Evolutionary conservation across 2,329 filamentous ascomycete species (phyloP), one percentile per base, ranked within the genome.

Genomic region (Aspergillus sp.): DNA sequence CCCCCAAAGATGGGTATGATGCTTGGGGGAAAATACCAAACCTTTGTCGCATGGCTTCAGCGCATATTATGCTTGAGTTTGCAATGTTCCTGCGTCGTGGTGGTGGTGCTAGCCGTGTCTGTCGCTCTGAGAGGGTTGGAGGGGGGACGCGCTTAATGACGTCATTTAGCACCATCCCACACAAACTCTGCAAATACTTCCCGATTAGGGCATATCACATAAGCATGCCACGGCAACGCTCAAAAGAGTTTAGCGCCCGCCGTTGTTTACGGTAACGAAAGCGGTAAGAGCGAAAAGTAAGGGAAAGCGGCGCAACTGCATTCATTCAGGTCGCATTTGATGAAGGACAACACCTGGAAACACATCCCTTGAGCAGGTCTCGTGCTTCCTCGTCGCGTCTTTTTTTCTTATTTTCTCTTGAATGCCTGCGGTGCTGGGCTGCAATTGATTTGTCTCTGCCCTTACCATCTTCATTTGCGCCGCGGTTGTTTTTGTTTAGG

Each of bases 131-230:
- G 41, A 44, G 39, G 38, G 49, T 36, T 40, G 46, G 30, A 34
- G 44, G 55, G 60, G 41, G 54, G 57, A 62, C 60, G 60, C 58
- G 60, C 48, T 41, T 19, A 19, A 48, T 63, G 60, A 63, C 61
- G 59, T 60, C 57, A 58, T 52, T 10, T 12, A 33, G 29, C 29
- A 12, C 19, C 10, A 28, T 27, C 40, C 50, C 27, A 38, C 48
- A 43, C 48, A 57, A 54, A 54, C 43, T 26, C 19, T 43, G 46
- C 53, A 56, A 58, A 60, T 49, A 29, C 2, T 34, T 26, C 33
- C 9, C 9, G 4, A 35, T 30, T 29, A 44, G 30, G 42, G 2
- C 4, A 4, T 47, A 29, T 57, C 52, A 57, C 48, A 43, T 57
- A 53, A 55, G 46, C 51, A 49, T 46, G 9, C 45, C 44, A 42